A percentile compares a stretch with the other conserved stretches of the same genome.
These are phyloP conservation scores for Maudiozyma pseudohumilis DNA, from an alignment of 805 yeast genomes.

Conservation along the genomic window DNA sequence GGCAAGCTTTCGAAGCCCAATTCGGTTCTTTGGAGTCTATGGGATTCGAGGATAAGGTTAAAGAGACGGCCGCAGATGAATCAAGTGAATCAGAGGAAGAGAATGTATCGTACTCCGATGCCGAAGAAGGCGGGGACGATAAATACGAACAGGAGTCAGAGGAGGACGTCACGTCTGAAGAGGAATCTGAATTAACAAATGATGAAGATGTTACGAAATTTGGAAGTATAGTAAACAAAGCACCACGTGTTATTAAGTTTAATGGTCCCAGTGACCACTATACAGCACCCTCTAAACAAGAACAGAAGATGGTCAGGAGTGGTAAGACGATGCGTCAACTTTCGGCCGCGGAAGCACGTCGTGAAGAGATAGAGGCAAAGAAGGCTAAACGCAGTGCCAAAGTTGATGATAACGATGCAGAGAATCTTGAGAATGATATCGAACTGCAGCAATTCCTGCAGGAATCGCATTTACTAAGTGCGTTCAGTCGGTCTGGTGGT, in stretches of 20 bases:
- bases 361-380: slow-evolving; percentile 22
- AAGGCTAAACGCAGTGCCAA: slow-evolving; percentile 8
- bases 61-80: slow-evolving; percentile 7
- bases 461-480: slow-evolving; percentile 57
- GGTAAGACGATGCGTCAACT: slow-evolving; percentile 43
- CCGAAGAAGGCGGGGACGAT: not conserved
- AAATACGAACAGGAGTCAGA: slow-evolving; percentile 10
- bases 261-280: slow-evolving; percentile 17
- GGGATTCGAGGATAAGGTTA: slow-evolving; percentile 42
- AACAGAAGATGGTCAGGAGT: slow-evolving; percentile 42
- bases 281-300: slow-evolving; percentile 34
- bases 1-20: slow-evolving; percentile 53
- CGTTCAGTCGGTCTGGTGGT: slow-evolving; percentile 20
- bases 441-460: slow-evolving; percentile 58
- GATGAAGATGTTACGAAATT: slow-evolving; percentile 11
- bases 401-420: slow-evolving; percentile 32
- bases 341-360: slow-evolving; percentile 21
- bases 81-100: slow-evolving; percentile 15
- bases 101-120: not conserved
- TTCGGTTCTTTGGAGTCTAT: slow-evolving; percentile 48
- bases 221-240: not conserved
- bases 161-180: slow-evolving; percentile 7
- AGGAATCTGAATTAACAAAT: slow-evolving; percentile 3
- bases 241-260: slow-evolving; percentile 23
- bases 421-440: slow-evolving; percentile 59